Base-by-base conservation (phyloP, 495 filamentous ascomycete species). In the Penicillium verhagenii region DNA sequence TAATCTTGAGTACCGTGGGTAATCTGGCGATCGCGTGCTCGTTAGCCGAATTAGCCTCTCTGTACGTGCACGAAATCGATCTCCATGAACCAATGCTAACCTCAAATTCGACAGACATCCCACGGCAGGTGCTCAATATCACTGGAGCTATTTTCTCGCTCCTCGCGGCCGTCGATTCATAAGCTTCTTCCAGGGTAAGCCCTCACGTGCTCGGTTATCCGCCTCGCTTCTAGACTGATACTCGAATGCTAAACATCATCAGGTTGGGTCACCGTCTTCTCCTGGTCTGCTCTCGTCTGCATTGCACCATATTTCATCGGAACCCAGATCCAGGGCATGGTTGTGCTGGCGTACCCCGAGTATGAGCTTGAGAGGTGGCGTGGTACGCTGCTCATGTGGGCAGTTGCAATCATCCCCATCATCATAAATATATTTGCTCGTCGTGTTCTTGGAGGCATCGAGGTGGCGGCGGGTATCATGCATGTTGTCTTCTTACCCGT, bases 401-500 rank as follows among this genome's bases (percentile, higher is more conserved):
- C 31, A 35, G 31, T 35, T 35, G 31, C 31, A 35, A 35, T 35
- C 3, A 35, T 35, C 13, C 31, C 31, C 13, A 35, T 35, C 13
- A n/a, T 35, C 6, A 35, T 77, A 43, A 83, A 83, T 54, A 65
- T 74, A n/a, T 73, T 69, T 46, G 65, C 69, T 24, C 68, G 70
- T 11, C 64, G 71, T n/a, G 49, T 77, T 28, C 70, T 84, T 18
- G 69, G 73, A 11, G 58, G 66, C 8, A 62, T 85, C 35, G 79
- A 83, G 54, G 63, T 76, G 19, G 64, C 78, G 21, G 73, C 63
- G 16, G 69, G 75, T 16, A 69, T 81, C 46, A 69, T 77, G 52
- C 80, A 83, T 57, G 57, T 82, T 10, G 62, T 78, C 28, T 71
- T 76, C 55, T 72, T 80, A 26, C 69, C 77, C 5, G 71, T 72